Base-by-base conservation (phyloP, 306 rosid species). In the Hylodesmum podocarpum region DNA sequence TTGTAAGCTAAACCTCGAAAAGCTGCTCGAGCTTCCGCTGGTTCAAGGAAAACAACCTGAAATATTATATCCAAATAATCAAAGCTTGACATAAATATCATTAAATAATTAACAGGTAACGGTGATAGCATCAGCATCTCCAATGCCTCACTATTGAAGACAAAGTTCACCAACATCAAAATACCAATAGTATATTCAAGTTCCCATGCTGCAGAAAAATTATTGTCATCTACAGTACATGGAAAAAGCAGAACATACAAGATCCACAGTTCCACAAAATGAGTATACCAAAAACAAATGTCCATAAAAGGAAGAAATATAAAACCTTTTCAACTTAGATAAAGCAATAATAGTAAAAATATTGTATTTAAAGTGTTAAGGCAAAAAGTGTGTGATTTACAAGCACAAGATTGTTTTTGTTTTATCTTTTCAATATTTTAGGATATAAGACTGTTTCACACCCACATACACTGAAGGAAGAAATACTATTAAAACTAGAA, bases 1-100 rank as follows among this genome's bases (percentile, higher is more conserved):
- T 88, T 95, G 88, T 92, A 95, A 15, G 92, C 88, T 81, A 95
- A 88, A 74, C 96, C 96, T 87, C 85, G 89, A 84, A 88, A 88
- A 49, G 99, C 97, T 50, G 89, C 88, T 50, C 91, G 88, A 74
- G 97, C 96, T 66, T 83, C 97, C 9, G 89, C 85, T 55, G 97
- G 86, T 84, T 95, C 97, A 34, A 95, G 89, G 82, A 89, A 95
- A 43, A 95, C 89, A 84, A 88, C 88, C 99, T 95, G 90, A 77
- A 70, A 82, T 37, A 84, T 81, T 62, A 87, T 46, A 9, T 78
- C 87, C 76, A 66, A 65, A 78, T 16, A 49, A 34, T 40, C 57
- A 79, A 75, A 75, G 63, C 58, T 50, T 58, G 71, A 51, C 65
- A 69, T 53, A 72, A 66, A 74, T 22, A 77, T 40, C 75, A 44